Evolutionary conservation across 1,284 basidiomycete genomes (phyloP), one percentile per base, ranked within the genome.

Genomic region (Jaminaea rosea): DNA sequence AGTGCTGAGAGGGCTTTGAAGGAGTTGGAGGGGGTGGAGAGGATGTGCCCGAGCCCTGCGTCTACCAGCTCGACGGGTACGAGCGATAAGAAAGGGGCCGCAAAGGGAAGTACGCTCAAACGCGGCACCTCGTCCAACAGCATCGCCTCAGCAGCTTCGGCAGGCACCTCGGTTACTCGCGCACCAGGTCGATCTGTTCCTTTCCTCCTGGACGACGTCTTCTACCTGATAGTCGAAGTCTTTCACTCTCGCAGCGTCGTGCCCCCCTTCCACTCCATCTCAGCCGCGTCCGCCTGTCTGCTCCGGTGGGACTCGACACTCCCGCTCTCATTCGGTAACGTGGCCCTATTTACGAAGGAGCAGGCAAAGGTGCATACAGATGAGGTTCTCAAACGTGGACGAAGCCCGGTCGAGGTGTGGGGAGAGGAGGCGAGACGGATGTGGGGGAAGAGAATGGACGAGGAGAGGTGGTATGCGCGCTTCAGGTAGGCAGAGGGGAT

Each of bases 191-290:
- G 39, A 3, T n/a, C 56, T 48, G 62, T 65, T n/a, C 64, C 67
- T 0, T 72, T 71, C 53, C 60, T 57, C 49, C 52, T 69, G 32
- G 65, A 72, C 45, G 71, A 73, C 51, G 56, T 69, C 19, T 56
- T 53, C 17, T 72, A 72, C 42, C 44, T 73, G 21, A 67, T 65
- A 44, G 67, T 69, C 29, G 71, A 73, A 42, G 57, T 73, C 13
- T 73, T 70, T 51, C 52, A 63, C 9, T 63, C 61, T 0, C 48
- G 69, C 17, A 61, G 64, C 17, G 55, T 72, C 31, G 65, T 72
- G 0, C 69, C 71, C 2, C 71, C 71, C 1, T 63, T 54, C 44
- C 59, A 66, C 4, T 21, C 39, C 15, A 11, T 42, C 39, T 55
- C 60, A n/a, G 36, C 68, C 21, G 55, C 58, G 3, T 4, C 53